Evolutionary conservation across 163 green algal species (phyloP).

Genomic region (Botryococcus braunii): DNA sequence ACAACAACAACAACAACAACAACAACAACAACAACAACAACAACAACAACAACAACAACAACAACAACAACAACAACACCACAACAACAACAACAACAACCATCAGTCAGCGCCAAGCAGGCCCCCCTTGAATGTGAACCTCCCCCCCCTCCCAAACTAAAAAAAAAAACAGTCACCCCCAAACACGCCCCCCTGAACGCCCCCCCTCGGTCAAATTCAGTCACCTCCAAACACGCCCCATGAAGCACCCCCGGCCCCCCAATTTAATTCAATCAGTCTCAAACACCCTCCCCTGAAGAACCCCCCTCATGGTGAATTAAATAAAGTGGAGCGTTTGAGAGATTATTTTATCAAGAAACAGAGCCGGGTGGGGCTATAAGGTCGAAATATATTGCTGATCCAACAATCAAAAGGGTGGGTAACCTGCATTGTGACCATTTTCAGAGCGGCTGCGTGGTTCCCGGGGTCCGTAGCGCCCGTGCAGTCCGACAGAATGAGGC

Average conservation of each 20-base stretch:
- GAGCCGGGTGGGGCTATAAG: background rate
- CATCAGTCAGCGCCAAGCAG: too few species aligned
- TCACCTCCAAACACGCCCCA: background rate
- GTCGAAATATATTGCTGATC: background rate
- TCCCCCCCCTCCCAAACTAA: too few species aligned
- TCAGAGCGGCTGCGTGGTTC: constrained; percentile 47
- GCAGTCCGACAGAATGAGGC: constrained; percentile 56
- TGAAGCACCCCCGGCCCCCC: background rate
- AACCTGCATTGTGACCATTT: constrained; percentile 59
- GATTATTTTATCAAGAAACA: background rate
- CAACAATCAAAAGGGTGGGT: background rate
- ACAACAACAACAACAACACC: too few species aligned
- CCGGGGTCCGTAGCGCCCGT: constrained; percentile 41
- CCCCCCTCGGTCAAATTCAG: background rate
- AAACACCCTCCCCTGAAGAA: background rate
- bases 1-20: too few species aligned
- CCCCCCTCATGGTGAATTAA: background rate
- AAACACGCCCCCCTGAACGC: too few species aligned
- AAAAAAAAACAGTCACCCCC: too few species aligned
- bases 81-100: too few species aligned
- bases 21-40: too few species aligned
- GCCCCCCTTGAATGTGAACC: too few species aligned
- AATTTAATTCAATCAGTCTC: background rate
- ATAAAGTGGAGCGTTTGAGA: background rate
- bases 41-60: too few species aligned